Percentiles rank a stretch among this genome's conserved stretches.
Conservation (phyloP, 345 rosid species). For the Citrus inodora region DNA sequence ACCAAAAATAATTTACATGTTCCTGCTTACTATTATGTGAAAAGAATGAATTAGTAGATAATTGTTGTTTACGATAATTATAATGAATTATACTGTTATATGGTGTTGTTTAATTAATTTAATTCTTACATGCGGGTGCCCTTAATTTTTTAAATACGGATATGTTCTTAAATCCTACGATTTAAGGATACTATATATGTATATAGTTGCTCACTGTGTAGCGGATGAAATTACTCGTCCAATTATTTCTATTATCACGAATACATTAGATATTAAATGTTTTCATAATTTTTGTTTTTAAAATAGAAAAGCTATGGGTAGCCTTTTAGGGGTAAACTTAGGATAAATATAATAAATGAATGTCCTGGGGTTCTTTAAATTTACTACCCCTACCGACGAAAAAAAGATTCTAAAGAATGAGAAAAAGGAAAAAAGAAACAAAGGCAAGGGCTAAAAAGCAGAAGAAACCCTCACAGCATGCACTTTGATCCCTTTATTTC, state of each 20-base stretch:
- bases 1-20: background rate
- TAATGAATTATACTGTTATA: no score
- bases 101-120: no score
- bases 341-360: no score
- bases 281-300: background rate
- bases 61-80: no score
- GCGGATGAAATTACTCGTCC: no score
- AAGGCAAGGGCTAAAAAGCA: background rate
- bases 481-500: conserved; percentile 15
- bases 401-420: conserved; percentile 7
- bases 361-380: background rate
- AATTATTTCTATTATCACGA: no score
- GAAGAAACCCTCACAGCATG: background rate
- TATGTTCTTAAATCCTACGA: accelerated
- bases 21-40: no score
- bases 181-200: no score
- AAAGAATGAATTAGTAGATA: background rate
- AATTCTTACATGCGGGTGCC: accelerated
- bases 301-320: no score
- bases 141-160: no score
- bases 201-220: no score
- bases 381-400: conserved; percentile 12
- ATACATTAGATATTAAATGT: background rate
- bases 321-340: no score
- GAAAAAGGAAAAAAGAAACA: background rate